Evolutionary conservation across 192 early-diverging fungal genomes (phyloP).

Genomic region (Umbelopsis vinacea): DNA sequence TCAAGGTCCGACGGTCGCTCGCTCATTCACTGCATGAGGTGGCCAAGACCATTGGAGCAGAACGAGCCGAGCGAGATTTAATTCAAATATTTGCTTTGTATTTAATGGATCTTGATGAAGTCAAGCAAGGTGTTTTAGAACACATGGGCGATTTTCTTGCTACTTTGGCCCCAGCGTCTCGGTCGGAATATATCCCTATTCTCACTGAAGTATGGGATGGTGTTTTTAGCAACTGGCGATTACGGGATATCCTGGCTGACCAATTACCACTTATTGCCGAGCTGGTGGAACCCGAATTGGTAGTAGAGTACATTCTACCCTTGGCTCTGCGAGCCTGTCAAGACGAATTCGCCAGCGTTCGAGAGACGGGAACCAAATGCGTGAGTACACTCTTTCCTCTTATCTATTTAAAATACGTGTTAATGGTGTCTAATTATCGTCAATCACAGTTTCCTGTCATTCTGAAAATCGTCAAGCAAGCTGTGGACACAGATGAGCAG

Average conservation of each 20-base stretch:
- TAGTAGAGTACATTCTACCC: constrained; percentile 69
- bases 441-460: constrained; percentile 40
- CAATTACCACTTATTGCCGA: constrained; percentile 69
- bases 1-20: constrained; percentile 55
- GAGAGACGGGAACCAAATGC: constrained; percentile 51
- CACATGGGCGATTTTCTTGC: constrained; percentile 68
- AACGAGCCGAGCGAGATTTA: constrained; percentile 54
- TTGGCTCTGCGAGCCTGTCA: constrained; percentile 58
- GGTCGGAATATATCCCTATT: constrained; percentile 67
- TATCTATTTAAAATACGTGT: neutral
- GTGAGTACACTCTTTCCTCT: constrained; percentile 27
- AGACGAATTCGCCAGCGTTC: constrained; percentile 54
- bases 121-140: constrained; percentile 70
- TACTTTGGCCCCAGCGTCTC: constrained; percentile 58
- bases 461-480: constrained; percentile 39
- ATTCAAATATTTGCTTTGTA: constrained; percentile 55
- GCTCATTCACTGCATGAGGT: constrained; percentile 63
- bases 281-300: constrained; percentile 57
- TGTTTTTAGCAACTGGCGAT: constrained; percentile 70
- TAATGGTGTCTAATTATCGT: neutral
- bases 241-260: constrained; percentile 68
- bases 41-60: constrained; percentile 55
- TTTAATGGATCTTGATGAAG: constrained; percentile 60
- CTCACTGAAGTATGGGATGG: constrained; percentile 69
- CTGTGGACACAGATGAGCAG: constrained; percentile 33